phyloP scores from a whole-genome alignment of 352 stramenopile species.

The Phytophthora sojae region DNA sequence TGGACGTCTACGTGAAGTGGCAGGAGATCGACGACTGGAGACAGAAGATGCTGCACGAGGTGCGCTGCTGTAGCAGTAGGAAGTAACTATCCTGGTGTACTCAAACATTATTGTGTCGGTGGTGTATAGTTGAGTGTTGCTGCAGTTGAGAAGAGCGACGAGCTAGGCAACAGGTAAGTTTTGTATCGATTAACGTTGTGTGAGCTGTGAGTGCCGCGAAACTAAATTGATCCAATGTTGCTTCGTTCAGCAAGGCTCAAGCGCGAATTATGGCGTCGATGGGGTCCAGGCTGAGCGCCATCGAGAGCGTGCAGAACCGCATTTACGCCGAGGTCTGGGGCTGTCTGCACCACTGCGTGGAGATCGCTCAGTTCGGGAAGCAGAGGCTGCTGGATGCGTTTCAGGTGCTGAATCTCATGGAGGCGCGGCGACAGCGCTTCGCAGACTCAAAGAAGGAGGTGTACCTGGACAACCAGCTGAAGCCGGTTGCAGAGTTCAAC shows the following conservation, averaged over 20 bases:
- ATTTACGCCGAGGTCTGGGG: conserved; percentile 81
- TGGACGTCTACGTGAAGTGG: conserved; percentile 75
- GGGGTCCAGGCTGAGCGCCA: conserved; percentile 60
- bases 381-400: conserved; percentile 74
- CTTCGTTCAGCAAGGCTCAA: conserved; percentile 65
- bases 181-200: neutral
- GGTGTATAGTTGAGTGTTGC: conserved; percentile 60
- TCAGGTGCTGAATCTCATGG: conserved; percentile 80
- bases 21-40: conserved; percentile 82
- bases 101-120: conserved; percentile 1
- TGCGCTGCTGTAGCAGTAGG: conserved; percentile 20
- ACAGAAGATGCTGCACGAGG: conserved; percentile 85
- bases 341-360: conserved; percentile 84
- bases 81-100: neutral
- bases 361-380: conserved; percentile 82
- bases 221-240: neutral
- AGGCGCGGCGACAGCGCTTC: conserved; percentile 62
- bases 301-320: conserved; percentile 69
- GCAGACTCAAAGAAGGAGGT: conserved; percentile 59
- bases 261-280: conserved; percentile 75
- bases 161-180: conserved; percentile 70
- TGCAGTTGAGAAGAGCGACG: conserved; percentile 70
- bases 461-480: conserved; percentile 76
- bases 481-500: conserved; percentile 52
- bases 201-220: no score